Conservation (phyloP, 2,329 filamentous ascomycete species). For the Pestalotiopsis sp. region DNA sequence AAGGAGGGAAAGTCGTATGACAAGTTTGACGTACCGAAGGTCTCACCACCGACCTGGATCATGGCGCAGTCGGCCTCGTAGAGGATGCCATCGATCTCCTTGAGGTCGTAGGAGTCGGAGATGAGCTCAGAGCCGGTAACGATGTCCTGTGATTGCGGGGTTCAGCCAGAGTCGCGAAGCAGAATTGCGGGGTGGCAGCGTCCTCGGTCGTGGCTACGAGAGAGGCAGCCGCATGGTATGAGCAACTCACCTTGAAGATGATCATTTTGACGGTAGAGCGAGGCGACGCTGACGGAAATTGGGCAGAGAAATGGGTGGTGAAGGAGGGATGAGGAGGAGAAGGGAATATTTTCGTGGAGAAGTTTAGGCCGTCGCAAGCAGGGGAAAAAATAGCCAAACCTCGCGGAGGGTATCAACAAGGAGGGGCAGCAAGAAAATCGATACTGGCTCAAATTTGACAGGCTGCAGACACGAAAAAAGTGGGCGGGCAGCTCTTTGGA, state of each 20-base stretch:
- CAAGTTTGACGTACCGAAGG: conserved; percentile 63
- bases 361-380: not conserved
- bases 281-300: conserved; percentile 15
- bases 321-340: not conserved
- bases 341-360: conserved; percentile 3
- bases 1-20: not conserved
- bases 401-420: conserved; percentile 9
- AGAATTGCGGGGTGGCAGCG: conserved; percentile 2
- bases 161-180: conserved; percentile 4
- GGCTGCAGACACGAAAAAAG: conserved; percentile 3
- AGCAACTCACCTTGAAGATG: conserved; percentile 66
- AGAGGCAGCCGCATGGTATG: not conserved
- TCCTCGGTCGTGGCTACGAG: not conserved
- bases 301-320: conserved; percentile 10
- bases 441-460: conserved; percentile 12
- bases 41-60: conserved; percentile 77
- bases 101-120: conserved; percentile 90
- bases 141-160: conserved; percentile 67
- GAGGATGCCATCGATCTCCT: conserved; percentile 76
- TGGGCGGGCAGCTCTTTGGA: not conserved
- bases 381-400: not conserved
- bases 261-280: conserved; percentile 63
- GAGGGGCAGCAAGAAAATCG: conserved; percentile 13
- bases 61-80: conserved; percentile 93
- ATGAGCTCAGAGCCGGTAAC: conserved; percentile 83